These are phyloP conservation scores for Lachancea meyersii DNA, from an alignment of 805 yeast species.

Conservation along the genomic window DNA sequence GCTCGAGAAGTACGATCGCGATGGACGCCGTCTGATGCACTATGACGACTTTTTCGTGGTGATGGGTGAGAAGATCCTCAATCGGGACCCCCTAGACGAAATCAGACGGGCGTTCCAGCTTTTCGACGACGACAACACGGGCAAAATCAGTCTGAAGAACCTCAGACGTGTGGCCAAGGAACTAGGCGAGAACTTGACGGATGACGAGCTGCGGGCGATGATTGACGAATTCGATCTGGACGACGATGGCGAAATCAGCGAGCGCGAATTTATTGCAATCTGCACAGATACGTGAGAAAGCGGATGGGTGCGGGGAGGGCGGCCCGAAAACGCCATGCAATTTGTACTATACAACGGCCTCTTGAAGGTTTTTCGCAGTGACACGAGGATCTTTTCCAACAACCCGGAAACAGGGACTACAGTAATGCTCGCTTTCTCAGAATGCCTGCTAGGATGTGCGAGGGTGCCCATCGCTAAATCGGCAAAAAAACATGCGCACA, in stretches of 20 bases:
- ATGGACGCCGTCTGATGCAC: slow-evolving; percentile 62
- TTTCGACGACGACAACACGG: slow-evolving; percentile 84
- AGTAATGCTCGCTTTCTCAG: too few relatives aligned
- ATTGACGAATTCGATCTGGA: slow-evolving; percentile 95
- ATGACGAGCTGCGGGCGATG: slow-evolving; percentile 93
- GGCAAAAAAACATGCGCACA: too few relatives aligned
- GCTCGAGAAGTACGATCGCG: slow-evolving; percentile 75
- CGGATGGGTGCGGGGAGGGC: too few relatives aligned
- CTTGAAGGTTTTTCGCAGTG: too few relatives aligned
- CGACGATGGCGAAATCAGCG: slow-evolving; percentile 91
- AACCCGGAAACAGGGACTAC: too few relatives aligned
- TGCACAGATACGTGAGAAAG: slow-evolving; percentile 57
- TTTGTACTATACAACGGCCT: not conserved
- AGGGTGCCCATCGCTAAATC: too few relatives aligned
- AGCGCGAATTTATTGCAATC: slow-evolving; percentile 83
- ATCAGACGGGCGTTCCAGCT: slow-evolving; percentile 81
- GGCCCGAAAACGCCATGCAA: not conserved
- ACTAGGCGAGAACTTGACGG: slow-evolving; percentile 84
- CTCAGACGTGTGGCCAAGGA: slow-evolving; percentile 87
- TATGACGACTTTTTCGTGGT: slow-evolving; percentile 69
- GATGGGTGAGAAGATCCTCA: slow-evolving; percentile 76
- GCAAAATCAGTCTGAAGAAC: slow-evolving; percentile 75
- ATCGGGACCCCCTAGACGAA: slow-evolving; percentile 90
- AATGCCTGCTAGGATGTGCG: too few relatives aligned
- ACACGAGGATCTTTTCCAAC: too few relatives aligned